Evolutionary conservation across 345 rosid genomes (phyloP).

Genomic region (Gossypium anomalum): DNA sequence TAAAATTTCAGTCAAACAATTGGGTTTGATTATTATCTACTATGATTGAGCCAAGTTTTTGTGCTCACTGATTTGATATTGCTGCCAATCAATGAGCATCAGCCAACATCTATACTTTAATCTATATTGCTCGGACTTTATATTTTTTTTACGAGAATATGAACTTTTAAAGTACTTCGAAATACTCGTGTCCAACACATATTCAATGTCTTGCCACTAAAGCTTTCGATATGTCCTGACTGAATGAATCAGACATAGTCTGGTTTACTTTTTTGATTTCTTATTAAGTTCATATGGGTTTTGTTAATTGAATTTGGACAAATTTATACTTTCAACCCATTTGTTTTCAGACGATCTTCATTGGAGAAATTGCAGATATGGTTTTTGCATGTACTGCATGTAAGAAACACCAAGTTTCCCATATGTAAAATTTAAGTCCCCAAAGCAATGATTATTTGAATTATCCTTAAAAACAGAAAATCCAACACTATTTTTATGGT

Average conservation of each 20-base stretch:
- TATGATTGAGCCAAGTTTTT: not conserved
- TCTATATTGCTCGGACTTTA: not conserved
- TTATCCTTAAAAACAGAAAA: not conserved
- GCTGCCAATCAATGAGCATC: not conserved
- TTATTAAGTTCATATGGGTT: not conserved
- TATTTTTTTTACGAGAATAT: too few relatives aligned
- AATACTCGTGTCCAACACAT: not conserved
- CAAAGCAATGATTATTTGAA: not conserved
- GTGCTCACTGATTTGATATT: not conserved
- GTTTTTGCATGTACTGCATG: too few relatives aligned
- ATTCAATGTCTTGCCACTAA: not conserved
- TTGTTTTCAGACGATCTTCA: not conserved
- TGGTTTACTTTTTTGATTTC: not conserved
- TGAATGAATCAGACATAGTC: not conserved
- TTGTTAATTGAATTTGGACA: slow-evolving; percentile 6
- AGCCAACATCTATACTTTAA: too few relatives aligned
- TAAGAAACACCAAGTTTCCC: not conserved
- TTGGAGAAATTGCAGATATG: slow-evolving; percentile 3
- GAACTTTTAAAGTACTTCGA: too few relatives aligned
- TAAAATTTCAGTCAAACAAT: not conserved
- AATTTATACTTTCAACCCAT: not conserved
- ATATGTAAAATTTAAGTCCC: not conserved
- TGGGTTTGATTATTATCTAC: not conserved
- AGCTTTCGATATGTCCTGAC: not conserved
- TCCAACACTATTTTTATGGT: not conserved